Conservation (phyloP, 1,284 basidiomycete genomes). For the Marasmius oreades region DNA sequence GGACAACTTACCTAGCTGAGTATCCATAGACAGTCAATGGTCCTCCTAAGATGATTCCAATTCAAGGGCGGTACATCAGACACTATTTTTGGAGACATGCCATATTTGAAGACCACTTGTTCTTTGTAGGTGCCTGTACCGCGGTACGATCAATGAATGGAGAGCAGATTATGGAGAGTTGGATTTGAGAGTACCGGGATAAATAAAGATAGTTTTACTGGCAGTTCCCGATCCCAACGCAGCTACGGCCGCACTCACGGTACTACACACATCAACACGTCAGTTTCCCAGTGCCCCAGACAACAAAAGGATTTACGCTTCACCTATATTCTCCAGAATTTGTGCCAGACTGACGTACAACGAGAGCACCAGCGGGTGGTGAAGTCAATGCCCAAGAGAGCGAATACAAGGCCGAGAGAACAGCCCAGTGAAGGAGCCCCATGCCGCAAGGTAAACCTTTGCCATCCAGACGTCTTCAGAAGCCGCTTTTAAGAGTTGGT, state of each 20-base stretch:
- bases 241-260: slow-evolving; percentile 22
- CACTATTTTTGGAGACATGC: background rate
- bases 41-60: background rate
- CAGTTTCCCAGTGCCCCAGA: background rate
- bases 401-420: background rate
- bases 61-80: background rate
- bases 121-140: slow-evolving; percentile 20
- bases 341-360: slow-evolving; percentile 23
- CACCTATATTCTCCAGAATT: slow-evolving; percentile 18
- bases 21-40: slow-evolving; percentile 23
- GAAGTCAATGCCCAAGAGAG: slow-evolving; percentile 13
- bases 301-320: background rate
- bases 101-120: slow-evolving; percentile 23
- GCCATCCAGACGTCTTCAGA: too few relatives aligned
- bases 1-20: slow-evolving; percentile 17
- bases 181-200: slow-evolving; percentile 14
- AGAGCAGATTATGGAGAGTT: background rate
- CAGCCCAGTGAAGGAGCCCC: background rate
- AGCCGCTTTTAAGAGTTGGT: too few relatives aligned
- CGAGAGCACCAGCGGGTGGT: slow-evolving; percentile 21
- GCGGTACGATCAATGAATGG: background rate
- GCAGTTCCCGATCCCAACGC: slow-evolving; percentile 19
- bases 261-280: slow-evolving; percentile 11
- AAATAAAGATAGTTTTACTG: slow-evolving; percentile 22
- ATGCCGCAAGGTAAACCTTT: too few relatives aligned